These are phyloP conservation scores for Aspergillus chevalieri DNA, from an alignment of 2,329 filamentous ascomycete genomes.

Conservation along the genomic window DNA sequence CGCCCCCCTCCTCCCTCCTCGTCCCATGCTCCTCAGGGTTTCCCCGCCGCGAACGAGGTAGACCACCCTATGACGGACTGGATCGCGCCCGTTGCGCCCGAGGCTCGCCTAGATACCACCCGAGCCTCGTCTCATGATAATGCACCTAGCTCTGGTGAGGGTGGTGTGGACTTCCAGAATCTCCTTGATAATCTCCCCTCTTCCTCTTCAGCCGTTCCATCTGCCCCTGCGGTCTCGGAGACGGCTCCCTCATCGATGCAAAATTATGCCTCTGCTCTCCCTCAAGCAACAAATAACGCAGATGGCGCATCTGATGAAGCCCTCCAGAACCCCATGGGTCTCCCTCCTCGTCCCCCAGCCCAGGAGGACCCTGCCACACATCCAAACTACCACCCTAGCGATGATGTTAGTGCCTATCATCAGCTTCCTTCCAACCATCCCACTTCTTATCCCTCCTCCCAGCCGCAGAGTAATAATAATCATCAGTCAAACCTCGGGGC, in stretches of 20 bases:
- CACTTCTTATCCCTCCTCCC: conserved; percentile 23
- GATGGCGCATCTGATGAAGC: conserved; percentile 19
- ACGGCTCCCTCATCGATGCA: conserved; percentile 13
- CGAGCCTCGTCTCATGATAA: conserved; percentile 6
- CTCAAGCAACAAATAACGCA: conserved; percentile 15
- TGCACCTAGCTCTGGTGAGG: conserved; percentile 19
- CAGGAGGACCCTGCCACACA: conserved; percentile 38
- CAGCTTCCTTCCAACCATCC: conserved; percentile 26
- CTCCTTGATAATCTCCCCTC: conserved; percentile 44
- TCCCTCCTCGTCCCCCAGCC: conserved; percentile 41
- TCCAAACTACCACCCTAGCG: conserved; percentile 31
- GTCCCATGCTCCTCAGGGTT: conserved; percentile 19
- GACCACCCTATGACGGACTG: conserved; percentile 19
- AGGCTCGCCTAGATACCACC: not conserved
- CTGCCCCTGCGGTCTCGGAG: conserved; percentile 19
- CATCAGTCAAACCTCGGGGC: conserved; percentile 19
- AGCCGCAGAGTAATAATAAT: conserved; percentile 26
- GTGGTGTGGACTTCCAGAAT: conserved; percentile 44
- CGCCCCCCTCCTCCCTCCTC: conserved; percentile 10
- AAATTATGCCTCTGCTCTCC: conserved; percentile 21
- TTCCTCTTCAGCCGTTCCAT: conserved; percentile 22
- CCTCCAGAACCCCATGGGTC: conserved; percentile 30
- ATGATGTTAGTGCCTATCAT: conserved; percentile 37
- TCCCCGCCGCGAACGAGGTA: conserved; percentile 25
- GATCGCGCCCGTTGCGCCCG: conserved; percentile 10